Evolutionary conservation across 1,284 basidiomycete species (phyloP), one percentile per base, ranked within the genome.

Genomic region (Cutaneotrichosporon sp.): DNA sequence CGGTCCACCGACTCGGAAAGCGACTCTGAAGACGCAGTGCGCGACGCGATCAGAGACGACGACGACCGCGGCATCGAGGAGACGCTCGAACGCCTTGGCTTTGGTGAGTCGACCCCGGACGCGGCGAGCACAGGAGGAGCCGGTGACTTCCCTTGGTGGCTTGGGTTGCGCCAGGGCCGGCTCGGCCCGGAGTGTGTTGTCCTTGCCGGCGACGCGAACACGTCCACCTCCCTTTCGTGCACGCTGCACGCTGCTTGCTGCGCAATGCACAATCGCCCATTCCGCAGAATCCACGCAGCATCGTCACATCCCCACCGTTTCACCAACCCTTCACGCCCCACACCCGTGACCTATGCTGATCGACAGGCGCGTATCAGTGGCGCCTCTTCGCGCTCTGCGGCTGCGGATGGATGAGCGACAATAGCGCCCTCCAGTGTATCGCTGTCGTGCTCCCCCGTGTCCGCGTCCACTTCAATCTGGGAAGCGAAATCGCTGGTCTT

Each of bases 381-480:
- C 56, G 61, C 22, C 56, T 67, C 52, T 67, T 67, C 18, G 66
- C 66, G 7, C 79, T 94, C 4, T 93, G 91, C 78, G 91, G 91
- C 34, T 90, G 92, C 68, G 90, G 91, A 87, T 83, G 81, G 88
- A 78, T 82, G 71, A 75, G 78, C 52, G 81, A 81, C 67, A 81
- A 81, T 46, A 78, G 78, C 43, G 73, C 77, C 22, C 64, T 77
- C 53, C 67, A 70, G 53, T 76, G 72, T 58, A 73, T 75, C 33
- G 92, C 94, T 43, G 92, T 98, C 51, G 91, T 95, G 52, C 84
- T 99, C 13, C 95, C 95, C 13, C 85, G 95, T 59, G 89, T 98
- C 10, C 93, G 97, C 74, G 86, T 87, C 62, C 91, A 95, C 75
- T 97, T 87, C 76, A 81, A 82, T 69, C 70, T 80, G n/a, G 54